Base-by-base conservation (phyloP, 2,329 filamentous ascomycete species). In the Ophiostoma triangulosporum region DNA sequence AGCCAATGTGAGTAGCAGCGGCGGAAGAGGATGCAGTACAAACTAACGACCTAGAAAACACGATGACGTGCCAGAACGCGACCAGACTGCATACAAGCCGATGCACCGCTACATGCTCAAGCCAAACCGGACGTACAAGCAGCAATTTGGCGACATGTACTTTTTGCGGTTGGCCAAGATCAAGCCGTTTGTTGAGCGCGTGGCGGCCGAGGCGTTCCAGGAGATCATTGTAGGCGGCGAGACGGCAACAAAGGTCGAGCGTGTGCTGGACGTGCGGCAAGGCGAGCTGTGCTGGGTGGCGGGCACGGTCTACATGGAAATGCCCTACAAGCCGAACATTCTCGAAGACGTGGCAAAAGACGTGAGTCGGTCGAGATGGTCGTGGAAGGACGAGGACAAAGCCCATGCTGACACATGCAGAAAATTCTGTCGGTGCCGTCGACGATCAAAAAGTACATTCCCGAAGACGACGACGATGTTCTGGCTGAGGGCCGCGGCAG, bases 101-200 rank as follows among this genome's bases (percentile, higher is more conserved):
- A 75, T 94, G 27, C 71, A 81, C 53, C 85, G 83, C 7, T 97
- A 89, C 67, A 72, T 72, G 49, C 78, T 97, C 9, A 77, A 86
- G 24, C 83, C 77, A 62, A 72, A 77, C 56, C 77, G 77, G 57
- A 84, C 89, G 53, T 98, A 97, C 67, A 76, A 90, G 66, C 93
- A 97, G 67, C 93, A 98, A 70, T 98, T 87, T 77, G 88, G 86
- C 58, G 93, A 98, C 68, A 91, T 97, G 80, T 98, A 98, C 75
- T 98, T 96, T 65, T 67, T 96, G 61, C 86, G 93, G 12, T 77
- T 98, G 24, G 81, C 88, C 35, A 86, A 86, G 68, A 80, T 98
- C 66, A 96, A 91, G 69, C 86, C 89, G 9, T 77, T 80, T 0
- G 86, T 95, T 0, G 87, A 95, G 61, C 69, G 78, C 57, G 76